A percentile compares a stretch with the other conserved stretches of the same genome.
Conservation (phyloP, 768 basidiomycete genomes). For the Lactarius vividus region DNA sequence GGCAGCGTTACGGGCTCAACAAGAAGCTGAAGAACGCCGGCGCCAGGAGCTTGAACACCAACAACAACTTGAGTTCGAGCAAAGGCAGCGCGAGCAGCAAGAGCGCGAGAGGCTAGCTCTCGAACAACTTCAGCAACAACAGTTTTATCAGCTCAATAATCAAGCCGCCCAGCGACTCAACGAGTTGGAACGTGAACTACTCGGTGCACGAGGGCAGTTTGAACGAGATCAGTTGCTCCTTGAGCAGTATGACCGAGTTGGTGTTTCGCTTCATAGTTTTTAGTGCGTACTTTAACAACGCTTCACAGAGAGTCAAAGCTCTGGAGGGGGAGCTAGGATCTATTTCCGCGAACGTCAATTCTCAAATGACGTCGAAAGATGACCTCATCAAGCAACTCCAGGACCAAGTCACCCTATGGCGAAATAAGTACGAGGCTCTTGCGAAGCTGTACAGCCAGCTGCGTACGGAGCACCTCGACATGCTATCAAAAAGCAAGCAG, state of each 20-base stretch:
- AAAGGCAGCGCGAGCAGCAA: constrained; percentile 80
- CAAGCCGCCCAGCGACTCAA: constrained; percentile 71
- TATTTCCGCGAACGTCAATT: constrained; percentile 70
- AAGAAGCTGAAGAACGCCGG: constrained; percentile 80
- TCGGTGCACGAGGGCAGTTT: constrained; percentile 94
- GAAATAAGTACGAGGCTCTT: constrained; percentile 97
- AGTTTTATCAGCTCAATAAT: constrained; percentile 76
- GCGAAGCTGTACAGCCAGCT: constrained; percentile 99
- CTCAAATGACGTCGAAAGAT: constrained; percentile 89
- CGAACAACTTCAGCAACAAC: constrained; percentile 81
- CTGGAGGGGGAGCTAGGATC: constrained; percentile 85
- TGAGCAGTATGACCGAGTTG: constrained; percentile 93
- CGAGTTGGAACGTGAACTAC: constrained; percentile 86
- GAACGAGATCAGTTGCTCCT: constrained; percentile 97
- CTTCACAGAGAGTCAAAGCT: constrained; percentile 83
- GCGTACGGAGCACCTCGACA: constrained; percentile 94
- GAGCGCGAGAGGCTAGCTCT: constrained; percentile 87
- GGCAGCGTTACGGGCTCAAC: constrained; percentile 73
- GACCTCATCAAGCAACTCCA: constrained; percentile 94
- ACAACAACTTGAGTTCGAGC: constrained; percentile 87
- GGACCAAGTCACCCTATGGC: constrained; percentile 95
- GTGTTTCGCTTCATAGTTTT: constrained; percentile 33
- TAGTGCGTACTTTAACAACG: not conserved
- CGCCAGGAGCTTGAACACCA: constrained; percentile 73
- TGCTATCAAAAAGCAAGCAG: constrained; percentile 95